A percentile compares a stretch with the other conserved stretches of the same genome.
phyloP scores from a whole-genome alignment of 495 filamentous ascomycete genomes.

The Glarea lozoyensis region DNA sequence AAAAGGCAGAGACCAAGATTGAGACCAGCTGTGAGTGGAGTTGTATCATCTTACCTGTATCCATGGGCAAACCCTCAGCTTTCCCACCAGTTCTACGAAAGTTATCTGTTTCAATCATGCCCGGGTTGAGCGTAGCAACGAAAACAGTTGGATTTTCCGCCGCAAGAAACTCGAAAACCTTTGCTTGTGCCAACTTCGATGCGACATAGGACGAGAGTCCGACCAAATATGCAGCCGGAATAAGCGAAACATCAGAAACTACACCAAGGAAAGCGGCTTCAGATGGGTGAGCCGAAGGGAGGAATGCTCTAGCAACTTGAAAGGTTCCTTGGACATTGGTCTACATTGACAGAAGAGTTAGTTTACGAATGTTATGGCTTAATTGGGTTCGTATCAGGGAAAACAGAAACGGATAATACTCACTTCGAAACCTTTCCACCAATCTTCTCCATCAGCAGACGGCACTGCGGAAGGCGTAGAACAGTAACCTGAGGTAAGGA shows the following conservation, averaged over 20 bases:
- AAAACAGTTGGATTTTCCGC: slow-evolving; percentile 31
- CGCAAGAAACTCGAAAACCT: slow-evolving; percentile 31
- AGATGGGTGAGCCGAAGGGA: slow-evolving; percentile 25
- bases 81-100: slow-evolving; percentile 20
- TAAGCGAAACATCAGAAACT: slow-evolving; percentile 15
- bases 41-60: slow-evolving; percentile 19
- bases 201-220: slow-evolving; percentile 28
- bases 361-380: background rate
- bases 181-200: slow-evolving; percentile 31
- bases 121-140: slow-evolving; percentile 31
- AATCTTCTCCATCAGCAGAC: background rate
- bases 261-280: slow-evolving; percentile 27
- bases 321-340: slow-evolving; percentile 33
- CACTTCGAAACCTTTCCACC: background rate
- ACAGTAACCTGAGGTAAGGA: background rate
- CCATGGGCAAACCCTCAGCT: slow-evolving; percentile 22
- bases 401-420: background rate
- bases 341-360: slow-evolving; percentile 14
- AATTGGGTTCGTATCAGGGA: background rate
- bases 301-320: slow-evolving; percentile 27
- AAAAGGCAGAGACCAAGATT: too few relatives aligned
- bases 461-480: background rate
- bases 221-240: slow-evolving; percentile 13
- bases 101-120: slow-evolving; percentile 29
- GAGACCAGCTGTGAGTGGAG: background rate